phyloP scores from a whole-genome alignment of 75 land plant species.

The Picea sitchensis region DNA sequence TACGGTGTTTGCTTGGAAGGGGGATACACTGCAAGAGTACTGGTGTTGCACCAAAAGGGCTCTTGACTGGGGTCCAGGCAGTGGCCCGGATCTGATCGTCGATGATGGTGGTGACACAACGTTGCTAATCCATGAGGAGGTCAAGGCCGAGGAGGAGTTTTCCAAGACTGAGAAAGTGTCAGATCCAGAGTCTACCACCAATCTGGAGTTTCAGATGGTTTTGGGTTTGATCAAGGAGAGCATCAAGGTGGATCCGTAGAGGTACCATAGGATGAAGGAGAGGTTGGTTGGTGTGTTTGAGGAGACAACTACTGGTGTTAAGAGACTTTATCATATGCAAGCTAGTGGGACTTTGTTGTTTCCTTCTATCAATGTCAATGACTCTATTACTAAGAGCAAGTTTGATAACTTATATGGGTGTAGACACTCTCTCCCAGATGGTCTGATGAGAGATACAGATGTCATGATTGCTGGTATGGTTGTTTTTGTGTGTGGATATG shows the following conservation, averaged over 20 bases:
- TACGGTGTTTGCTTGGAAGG: conserved; percentile 90
- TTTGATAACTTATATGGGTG: conserved; percentile 79
- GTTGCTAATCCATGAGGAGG: conserved; percentile 76
- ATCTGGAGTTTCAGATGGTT: conserved; percentile 84
- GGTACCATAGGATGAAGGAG: conserved; percentile 75
- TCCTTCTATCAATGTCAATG: conserved; percentile 88
- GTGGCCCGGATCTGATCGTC: conserved; percentile 87
- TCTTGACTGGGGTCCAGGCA: conserved; percentile 78
- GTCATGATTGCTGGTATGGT: conserved; percentile 81
- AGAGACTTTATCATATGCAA: conserved; percentile 88
- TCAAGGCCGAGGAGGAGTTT: conserved; percentile 25
- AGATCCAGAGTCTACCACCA: conserved; percentile 72
- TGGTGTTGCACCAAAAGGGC: conserved; percentile 98
- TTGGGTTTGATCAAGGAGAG: conserved; percentile 49
- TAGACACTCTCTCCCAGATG: conserved; percentile 79
- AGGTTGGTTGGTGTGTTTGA: conserved; percentile 76
- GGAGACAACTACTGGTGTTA: conserved; percentile 83
- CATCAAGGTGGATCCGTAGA: conserved; percentile 55
- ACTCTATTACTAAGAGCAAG: conserved; percentile 97
- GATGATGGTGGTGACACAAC: conserved; percentile 85
- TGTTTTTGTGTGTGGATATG: conserved; percentile 74
- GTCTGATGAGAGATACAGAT: conserved; percentile 78
- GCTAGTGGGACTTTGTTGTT: conserved; percentile 61
- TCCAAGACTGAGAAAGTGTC: conserved; percentile 51
- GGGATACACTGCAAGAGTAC: conserved; percentile 87